Evolutionary conservation across 306 rosid species (phyloP), one percentile per base, ranked within the genome.

Genomic region (Cucumis cinereus): DNA sequence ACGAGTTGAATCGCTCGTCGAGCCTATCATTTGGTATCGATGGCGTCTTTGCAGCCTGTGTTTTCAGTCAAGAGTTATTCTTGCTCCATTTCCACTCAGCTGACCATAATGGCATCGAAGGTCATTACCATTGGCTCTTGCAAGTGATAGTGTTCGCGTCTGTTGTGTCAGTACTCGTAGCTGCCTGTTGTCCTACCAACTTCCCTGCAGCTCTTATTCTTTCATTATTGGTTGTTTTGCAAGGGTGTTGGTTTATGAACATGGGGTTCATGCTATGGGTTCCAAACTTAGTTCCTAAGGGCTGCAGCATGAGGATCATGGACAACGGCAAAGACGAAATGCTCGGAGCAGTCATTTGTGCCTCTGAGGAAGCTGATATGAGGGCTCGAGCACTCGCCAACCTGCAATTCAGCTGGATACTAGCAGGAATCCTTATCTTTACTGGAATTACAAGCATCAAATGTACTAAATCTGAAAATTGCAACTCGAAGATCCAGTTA

Each of bases 181-280:
- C 89, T 81, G 85, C 94, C 47, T 71, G 77, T 81, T 91, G 78
- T 76, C 97, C 86, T 1, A 86, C 78, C 74, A 86, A 84, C 89
- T 87, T 93, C 79, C 89, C 90, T 2, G 89, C 90, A 6, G 90
- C 92, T 19, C 86, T 93, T 56, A 83, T 89, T 62, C 96, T 93
- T 74, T 88, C 98, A 0, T 64, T 90, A 61, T 88, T 94, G 36
- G 83, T 93, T 62, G 84, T 87, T 45, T 79, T 93, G 76, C 97
- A 93, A 82, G 98, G 98, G 62, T 91, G 93, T 73, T 93, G 97
- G 98, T 91, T 91, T 71, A 78, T 93, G 74, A 86, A 87, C 88
- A 93, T 93, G 96, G 97, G 94, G 47, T 85, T 91, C 35, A 79
- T 82, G 90, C 80, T 93, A 17, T 91, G 94, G 96, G 9, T 81